A percentile compares a stretch with the other conserved stretches of the same genome.
Evolutionary conservation across 2,329 filamentous ascomycete species (phyloP).

Genomic region (Plectosphaerella plurivora): DNA sequence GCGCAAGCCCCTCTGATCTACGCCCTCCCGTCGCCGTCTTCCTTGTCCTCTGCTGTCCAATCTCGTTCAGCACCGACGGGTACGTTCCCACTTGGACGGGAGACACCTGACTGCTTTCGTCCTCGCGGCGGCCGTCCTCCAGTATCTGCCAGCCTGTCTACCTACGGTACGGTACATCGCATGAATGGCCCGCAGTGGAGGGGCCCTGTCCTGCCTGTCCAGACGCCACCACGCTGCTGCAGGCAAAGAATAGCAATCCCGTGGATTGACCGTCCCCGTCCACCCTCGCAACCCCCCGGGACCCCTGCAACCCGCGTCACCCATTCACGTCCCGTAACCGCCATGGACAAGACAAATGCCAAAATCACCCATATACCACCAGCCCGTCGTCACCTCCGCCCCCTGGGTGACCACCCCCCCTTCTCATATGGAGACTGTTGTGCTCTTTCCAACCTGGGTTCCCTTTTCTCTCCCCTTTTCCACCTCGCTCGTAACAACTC

Average conservation of each 20-base stretch:
- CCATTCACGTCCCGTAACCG: slow-evolving; percentile 5
- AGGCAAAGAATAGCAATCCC: slow-evolving; percentile 10
- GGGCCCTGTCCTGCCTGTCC: not conserved
- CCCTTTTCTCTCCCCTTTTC: not conserved
- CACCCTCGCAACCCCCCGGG: not conserved
- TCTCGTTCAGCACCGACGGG: not conserved
- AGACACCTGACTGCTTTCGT: slow-evolving; percentile 1
- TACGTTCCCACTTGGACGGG: slow-evolving; percentile 6
- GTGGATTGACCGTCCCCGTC: not conserved
- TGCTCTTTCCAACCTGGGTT: not conserved
- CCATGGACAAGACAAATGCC: not conserved
- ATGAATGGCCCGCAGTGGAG: slow-evolving; percentile 9
- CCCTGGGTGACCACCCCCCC: not conserved
- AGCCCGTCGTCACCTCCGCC: not conserved
- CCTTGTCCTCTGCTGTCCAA: not conserved
- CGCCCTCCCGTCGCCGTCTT: not conserved
- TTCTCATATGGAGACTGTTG: not conserved
- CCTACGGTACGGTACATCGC: slow-evolving; percentile 15
- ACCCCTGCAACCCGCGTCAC: slow-evolving; percentile 1
- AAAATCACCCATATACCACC: slow-evolving; percentile 1
- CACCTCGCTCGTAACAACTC: not conserved
- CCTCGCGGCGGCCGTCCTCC: not conserved
- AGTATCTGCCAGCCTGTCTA: too few species aligned
- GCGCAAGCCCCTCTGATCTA: not conserved
- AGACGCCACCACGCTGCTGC: slow-evolving; percentile 8